Evolutionary conservation across 1,284 basidiomycete species (phyloP).

Genomic region (Ceratobasidium sp.): DNA sequence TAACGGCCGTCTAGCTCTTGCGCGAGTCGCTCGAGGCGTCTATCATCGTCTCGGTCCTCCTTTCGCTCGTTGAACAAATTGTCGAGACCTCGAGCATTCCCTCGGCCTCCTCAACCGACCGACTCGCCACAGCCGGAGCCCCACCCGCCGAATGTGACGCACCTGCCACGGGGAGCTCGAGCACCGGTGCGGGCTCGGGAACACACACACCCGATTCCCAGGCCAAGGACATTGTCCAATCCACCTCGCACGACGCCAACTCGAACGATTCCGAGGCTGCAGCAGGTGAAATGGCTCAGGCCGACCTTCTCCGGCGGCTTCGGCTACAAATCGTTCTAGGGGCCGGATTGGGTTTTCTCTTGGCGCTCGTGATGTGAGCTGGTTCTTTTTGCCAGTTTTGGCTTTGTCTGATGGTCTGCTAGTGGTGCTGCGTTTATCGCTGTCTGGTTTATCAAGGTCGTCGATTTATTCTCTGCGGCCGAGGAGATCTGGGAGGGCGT

Average conservation of each 20-base stretch:
- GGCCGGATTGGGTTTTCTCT: conserved; percentile 48
- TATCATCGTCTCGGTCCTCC: conserved; percentile 87
- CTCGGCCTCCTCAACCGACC: conserved; percentile 51
- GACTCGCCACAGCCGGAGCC: conserved; percentile 36
- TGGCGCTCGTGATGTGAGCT: conserved; percentile 30
- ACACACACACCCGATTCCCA: conserved; percentile 17
- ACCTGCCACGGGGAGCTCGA: not conserved
- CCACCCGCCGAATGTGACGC: conserved; percentile 38
- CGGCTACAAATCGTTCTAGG: conserved; percentile 47
- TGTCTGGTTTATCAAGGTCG: conserved; percentile 81
- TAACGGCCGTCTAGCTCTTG: conserved; percentile 56
- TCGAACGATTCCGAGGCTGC: not conserved
- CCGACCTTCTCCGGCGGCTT: conserved; percentile 52
- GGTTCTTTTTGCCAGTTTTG: conserved; percentile 49
- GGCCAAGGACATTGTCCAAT: conserved; percentile 10
- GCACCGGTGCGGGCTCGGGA: not conserved
- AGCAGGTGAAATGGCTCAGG: conserved; percentile 72
- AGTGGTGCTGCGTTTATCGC: conserved; percentile 74
- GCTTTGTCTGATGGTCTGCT: conserved; percentile 49
- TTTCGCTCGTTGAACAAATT: conserved; percentile 84
- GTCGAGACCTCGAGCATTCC: conserved; percentile 47
- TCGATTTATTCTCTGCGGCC: conserved; percentile 68
- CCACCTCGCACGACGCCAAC: not conserved
- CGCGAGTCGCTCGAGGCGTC: conserved; percentile 89
- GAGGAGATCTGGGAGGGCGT: conserved; percentile 73